phyloP scores from a whole-genome alignment of 2,329 filamentous ascomycete species.

The Ophiostoma fasciatum region DNA sequence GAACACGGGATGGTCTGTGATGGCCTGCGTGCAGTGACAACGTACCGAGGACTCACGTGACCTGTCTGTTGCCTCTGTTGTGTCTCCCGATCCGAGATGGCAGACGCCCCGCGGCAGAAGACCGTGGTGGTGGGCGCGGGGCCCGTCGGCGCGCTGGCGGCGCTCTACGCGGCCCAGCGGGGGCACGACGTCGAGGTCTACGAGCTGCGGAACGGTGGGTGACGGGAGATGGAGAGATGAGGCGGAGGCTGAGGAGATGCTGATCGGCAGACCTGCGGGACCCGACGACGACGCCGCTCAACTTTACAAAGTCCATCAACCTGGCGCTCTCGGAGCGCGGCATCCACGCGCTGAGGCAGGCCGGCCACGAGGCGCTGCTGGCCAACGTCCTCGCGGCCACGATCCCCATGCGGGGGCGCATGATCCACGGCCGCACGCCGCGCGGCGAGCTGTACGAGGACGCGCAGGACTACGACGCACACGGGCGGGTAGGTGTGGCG shows the following conservation, averaged over 20 bases:
- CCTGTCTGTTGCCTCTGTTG: neutral
- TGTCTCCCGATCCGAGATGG: slow-evolving; percentile 1
- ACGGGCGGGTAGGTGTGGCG: slow-evolving; percentile 60
- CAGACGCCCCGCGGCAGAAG: slow-evolving; percentile 37
- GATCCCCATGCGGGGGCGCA: slow-evolving; percentile 87
- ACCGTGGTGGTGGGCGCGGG: slow-evolving; percentile 81
- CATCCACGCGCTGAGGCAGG: slow-evolving; percentile 69
- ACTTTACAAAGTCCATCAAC: slow-evolving; percentile 98
- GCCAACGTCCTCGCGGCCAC: slow-evolving; percentile 61
- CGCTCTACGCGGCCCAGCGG: slow-evolving; percentile 77
- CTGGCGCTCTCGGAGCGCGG: slow-evolving; percentile 86
- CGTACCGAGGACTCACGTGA: neutral
- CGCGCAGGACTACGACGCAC: slow-evolving; percentile 79
- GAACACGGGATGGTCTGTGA: neutral
- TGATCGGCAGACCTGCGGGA: slow-evolving; percentile 61
- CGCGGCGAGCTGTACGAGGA: slow-evolving; percentile 57
- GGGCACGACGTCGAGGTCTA: slow-evolving; percentile 89
- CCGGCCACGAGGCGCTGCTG: slow-evolving; percentile 51
- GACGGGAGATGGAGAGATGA: neutral
- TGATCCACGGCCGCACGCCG: slow-evolving; percentile 68
- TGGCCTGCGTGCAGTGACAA: neutral
- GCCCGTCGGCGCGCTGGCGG: slow-evolving; percentile 82
- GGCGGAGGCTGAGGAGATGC: neutral
- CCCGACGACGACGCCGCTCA: slow-evolving; percentile 67
- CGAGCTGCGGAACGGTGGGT: slow-evolving; percentile 70